A percentile compares a stretch with the other conserved stretches of the same genome.
These are phyloP conservation scores for Aspergillus avenaceus DNA, from an alignment of 495 filamentous ascomycete species.

Conservation along the genomic window DNA sequence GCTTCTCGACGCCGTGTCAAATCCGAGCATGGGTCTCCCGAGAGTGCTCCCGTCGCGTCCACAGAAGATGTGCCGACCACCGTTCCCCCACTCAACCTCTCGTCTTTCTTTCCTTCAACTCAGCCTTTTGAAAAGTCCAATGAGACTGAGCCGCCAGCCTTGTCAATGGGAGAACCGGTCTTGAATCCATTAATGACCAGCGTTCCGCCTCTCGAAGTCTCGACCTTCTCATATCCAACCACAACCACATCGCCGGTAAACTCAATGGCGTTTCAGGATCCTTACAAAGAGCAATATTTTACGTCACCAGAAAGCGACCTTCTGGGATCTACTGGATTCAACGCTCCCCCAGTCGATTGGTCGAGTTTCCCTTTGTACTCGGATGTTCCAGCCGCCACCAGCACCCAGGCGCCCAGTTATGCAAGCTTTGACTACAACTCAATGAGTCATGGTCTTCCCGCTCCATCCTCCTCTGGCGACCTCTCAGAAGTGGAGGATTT, in stretches of 20 bases:
- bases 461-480: conserved; percentile 71
- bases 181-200: conserved; percentile 36
- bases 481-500: conserved; percentile 71
- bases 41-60: conserved; percentile 49
- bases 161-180: conserved; percentile 31
- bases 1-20: conserved; percentile 53
- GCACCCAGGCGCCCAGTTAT: conserved; percentile 67
- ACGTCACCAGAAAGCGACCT: conserved; percentile 58
- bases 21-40: conserved; percentile 70
- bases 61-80: conserved; percentile 58
- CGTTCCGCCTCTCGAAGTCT: conserved; percentile 36
- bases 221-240: conserved; percentile 33
- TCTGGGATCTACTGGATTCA: conserved; percentile 63
- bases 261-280: conserved; percentile 42
- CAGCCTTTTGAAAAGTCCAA: conserved; percentile 35
- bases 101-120: conserved; percentile 51
- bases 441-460: conserved; percentile 41
- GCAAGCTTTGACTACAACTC: conserved; percentile 62
- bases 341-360: conserved; percentile 67
- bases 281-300: conserved; percentile 38
- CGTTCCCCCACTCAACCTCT: conserved; percentile 63
- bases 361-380: conserved; percentile 63
- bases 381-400: conserved; percentile 57
- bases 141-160: conserved; percentile 22
- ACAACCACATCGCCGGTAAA: conserved; percentile 34